Percentiles rank a stretch among this genome's conserved stretches.
Conservation (phyloP, 2,329 filamentous ascomycete genomes). For the Stenocarpella maydis region DNA sequence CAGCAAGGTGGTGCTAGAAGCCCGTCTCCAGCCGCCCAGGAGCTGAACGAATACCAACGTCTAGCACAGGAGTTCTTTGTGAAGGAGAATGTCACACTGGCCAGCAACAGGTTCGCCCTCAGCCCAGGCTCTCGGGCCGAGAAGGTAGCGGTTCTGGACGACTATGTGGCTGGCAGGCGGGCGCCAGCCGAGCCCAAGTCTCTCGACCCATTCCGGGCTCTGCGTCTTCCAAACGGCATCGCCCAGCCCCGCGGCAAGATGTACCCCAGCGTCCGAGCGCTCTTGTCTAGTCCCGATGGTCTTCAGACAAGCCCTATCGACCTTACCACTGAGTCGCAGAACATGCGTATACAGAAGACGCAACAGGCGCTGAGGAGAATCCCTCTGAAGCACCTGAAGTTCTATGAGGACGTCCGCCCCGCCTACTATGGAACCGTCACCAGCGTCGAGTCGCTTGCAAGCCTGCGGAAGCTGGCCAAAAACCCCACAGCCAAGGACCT, state of each 20-base stretch:
- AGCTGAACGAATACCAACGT: conserved; percentile 66
- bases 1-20: conserved; percentile 34
- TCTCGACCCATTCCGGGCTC: conserved; percentile 56
- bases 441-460: conserved; percentile 59
- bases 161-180: conserved; percentile 57
- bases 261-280: conserved; percentile 64
- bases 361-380: conserved; percentile 58
- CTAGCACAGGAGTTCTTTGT: conserved; percentile 84
- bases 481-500: conserved; percentile 62
- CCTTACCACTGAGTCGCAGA: conserved; percentile 52
- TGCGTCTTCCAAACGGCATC: conserved; percentile 53
- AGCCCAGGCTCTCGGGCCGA: conserved; percentile 63
- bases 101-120: conserved; percentile 64
- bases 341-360: conserved; percentile 47
- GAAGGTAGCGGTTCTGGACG: conserved; percentile 62
- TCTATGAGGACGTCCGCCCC: conserved; percentile 71
- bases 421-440: conserved; percentile 79
- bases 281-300: conserved; percentile 64
- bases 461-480: conserved; percentile 60
- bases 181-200: conserved; percentile 51
- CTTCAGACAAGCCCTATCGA: conserved; percentile 43
- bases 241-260: conserved; percentile 53
- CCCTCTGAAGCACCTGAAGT: conserved; percentile 69
- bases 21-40: conserved; percentile 37
- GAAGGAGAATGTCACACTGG: conserved; percentile 76